These are phyloP conservation scores for Aristolochia contorta DNA, from an alignment of 164 flowering plant genomes.

Conservation along the genomic window DNA sequence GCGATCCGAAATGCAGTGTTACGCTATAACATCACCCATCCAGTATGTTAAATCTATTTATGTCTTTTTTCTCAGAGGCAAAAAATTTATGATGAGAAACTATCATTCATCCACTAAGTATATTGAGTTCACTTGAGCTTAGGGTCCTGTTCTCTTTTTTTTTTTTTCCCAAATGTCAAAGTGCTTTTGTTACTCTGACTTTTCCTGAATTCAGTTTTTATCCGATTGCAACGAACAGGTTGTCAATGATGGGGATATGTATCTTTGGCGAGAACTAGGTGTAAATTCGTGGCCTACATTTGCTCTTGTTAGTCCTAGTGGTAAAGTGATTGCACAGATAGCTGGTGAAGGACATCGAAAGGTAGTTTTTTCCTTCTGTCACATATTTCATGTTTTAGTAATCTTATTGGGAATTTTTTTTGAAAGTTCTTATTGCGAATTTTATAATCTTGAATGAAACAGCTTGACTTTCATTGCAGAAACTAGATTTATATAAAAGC, in stretches of 20 bases:
- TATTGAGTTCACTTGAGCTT: too few relatives aligned
- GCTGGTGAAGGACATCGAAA: slow-evolving; percentile 88
- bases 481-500: too few relatives aligned
- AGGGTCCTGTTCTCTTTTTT: not conserved
- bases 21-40: slow-evolving; percentile 76
- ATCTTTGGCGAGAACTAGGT: slow-evolving; percentile 85
- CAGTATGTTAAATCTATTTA: slow-evolving; percentile 45
- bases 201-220: too few relatives aligned
- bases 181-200: not conserved
- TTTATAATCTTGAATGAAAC: too few relatives aligned
- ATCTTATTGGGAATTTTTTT: not conserved
- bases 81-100: too few relatives aligned
- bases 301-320: slow-evolving; percentile 73
- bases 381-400: not conserved
- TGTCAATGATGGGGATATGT: slow-evolving; percentile 97
- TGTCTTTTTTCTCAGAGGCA: not conserved
- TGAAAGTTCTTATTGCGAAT: too few relatives aligned
- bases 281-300: slow-evolving; percentile 96
- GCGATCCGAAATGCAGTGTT: slow-evolving; percentile 93
- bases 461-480: too few relatives aligned
- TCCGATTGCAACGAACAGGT: slow-evolving; percentile 30
- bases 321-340: slow-evolving; percentile 76
- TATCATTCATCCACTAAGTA: too few relatives aligned
- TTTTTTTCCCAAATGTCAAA: not conserved
- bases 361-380: slow-evolving; percentile 31